Evolutionary conservation across 495 filamentous ascomycete species (phyloP), one percentile per base, ranked within the genome.

Genomic region (Platismatia glauca): DNA sequence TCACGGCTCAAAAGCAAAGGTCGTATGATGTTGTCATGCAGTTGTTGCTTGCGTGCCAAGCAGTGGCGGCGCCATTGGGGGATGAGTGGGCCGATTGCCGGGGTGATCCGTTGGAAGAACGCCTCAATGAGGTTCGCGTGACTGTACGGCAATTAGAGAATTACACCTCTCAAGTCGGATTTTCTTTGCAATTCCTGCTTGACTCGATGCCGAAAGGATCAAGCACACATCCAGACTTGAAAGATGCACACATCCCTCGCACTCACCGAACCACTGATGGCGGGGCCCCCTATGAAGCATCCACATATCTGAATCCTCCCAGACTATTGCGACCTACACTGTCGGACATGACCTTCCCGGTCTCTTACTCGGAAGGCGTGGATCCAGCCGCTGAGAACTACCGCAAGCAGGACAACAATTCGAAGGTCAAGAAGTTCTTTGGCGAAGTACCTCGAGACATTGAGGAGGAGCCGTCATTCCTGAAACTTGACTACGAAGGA

Each of bases 51-150:
- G 84, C 86, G 60, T 95, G 91, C 71, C 93, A 97, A 72, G 84
- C 85, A 11, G 86, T 97, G 15, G 87, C 92, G 15, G 89, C 90
- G 18, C 93, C 95, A 39, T 77, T 98, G 35, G 89, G 86, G 15
- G 94, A 98, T 71, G 94, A 98, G 73, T 98, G 94, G 94, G 84
- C 91, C 27, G 91, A 95, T 67, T 76, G 89, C 16, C 84, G 92
- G n/a, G 90, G 91, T 5, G 89, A 93, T 69, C 89, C 92, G 20
- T 78, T 98, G n/a, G 93, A 96, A 64, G 89, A 91, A 64, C 84
- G 93, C 43, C 71, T 98, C 41, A 89, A 86, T 66, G 84, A 86
- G 61, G 87, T 96, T 59, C 81, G 87, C 50, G 78, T 81, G 34
- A 87, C 90, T 62, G 83, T 86, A 8, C 83, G 86, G 66, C 86